Evolutionary conservation across 2,329 filamentous ascomycete species (phyloP).

Genomic region (Alternaria sp.): DNA sequence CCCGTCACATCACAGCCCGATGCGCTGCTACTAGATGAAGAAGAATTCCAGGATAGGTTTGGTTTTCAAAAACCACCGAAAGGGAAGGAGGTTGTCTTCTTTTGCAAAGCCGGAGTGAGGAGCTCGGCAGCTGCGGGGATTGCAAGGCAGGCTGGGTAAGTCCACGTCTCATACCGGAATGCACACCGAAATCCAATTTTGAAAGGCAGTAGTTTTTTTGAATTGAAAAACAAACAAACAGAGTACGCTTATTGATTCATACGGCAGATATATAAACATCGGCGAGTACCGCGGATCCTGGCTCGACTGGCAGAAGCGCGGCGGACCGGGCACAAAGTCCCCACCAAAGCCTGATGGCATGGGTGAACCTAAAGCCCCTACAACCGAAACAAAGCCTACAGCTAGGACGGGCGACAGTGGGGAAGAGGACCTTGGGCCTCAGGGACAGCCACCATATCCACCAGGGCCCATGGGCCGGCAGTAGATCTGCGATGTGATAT

Average conservation of each 20-base stretch:
- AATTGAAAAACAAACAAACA: background rate
- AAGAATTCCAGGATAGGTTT: slow-evolving; percentile 85
- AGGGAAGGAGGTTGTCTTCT: slow-evolving; percentile 68
- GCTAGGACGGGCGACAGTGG: slow-evolving; percentile 22
- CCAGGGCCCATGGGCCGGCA: slow-evolving; percentile 7
- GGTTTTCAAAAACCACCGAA: slow-evolving; percentile 65
- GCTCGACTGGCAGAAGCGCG: slow-evolving; percentile 81
- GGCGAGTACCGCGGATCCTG: slow-evolving; percentile 80
- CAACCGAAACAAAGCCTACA: slow-evolving; percentile 25
- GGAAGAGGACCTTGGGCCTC: slow-evolving; percentile 24
- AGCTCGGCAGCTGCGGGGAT: slow-evolving; percentile 79
- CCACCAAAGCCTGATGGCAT: slow-evolving; percentile 27
- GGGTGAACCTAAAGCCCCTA: slow-evolving; percentile 28
- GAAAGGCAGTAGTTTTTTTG: background rate
- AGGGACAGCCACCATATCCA: slow-evolving; percentile 14
- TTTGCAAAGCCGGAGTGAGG: slow-evolving; percentile 91
- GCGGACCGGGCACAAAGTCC: slow-evolving; percentile 62
- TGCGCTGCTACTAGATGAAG: slow-evolving; percentile 75
- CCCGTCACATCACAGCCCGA: slow-evolving; percentile 81
- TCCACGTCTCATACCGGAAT: background rate
- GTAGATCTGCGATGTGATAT: background rate
- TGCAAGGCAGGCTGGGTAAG: slow-evolving; percentile 80
- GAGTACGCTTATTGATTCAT: background rate
- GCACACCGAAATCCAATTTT: background rate
- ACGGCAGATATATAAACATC: slow-evolving; percentile 66